These are phyloP conservation scores for Globisporangium lucens DNA, from an alignment of 352 stramenopile species.

Conservation along the genomic window DNA sequence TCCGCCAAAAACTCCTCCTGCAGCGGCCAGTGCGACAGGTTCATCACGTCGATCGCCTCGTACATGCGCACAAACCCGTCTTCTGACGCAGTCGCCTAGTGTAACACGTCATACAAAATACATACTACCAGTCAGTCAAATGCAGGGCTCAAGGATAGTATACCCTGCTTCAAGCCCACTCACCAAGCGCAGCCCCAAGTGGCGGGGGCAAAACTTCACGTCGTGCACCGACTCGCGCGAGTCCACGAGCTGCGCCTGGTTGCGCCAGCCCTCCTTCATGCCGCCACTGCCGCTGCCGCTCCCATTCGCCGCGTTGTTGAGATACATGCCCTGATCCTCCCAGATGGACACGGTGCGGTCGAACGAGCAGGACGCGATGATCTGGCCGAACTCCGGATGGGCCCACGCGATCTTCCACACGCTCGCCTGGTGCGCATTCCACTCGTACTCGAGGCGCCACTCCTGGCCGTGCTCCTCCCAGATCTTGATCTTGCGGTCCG, in stretches of 20 bases:
- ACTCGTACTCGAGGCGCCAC: constrained; percentile 88
- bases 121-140: not conserved
- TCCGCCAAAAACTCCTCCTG: constrained; percentile 84
- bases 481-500: constrained; percentile 92
- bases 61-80: constrained; percentile 96
- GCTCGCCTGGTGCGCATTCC: constrained; percentile 86
- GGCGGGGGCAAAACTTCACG: constrained; percentile 93
- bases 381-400: constrained; percentile 95
- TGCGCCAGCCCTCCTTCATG: constrained; percentile 71
- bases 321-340: constrained; percentile 87
- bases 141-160: not conserved
- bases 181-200: constrained; percentile 90
- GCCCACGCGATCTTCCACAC: constrained; percentile 94
- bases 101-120: constrained; percentile 4
- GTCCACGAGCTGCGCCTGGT: constrained; percentile 89
- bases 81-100: constrained; percentile 89
- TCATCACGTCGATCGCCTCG: constrained; percentile 94
- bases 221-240: constrained; percentile 92
- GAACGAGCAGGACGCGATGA: constrained; percentile 92
- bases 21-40: constrained; percentile 94
- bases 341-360: constrained; percentile 94
- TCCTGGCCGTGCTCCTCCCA: constrained; percentile 84
- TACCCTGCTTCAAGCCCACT: not conserved
- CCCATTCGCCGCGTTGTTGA: constrained; percentile 27
- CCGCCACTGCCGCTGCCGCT: constrained; percentile 1